Evolutionary conservation across 306 rosid species (phyloP), one percentile per base, ranked within the genome.

Genomic region (Pyrus bretschneideri): DNA sequence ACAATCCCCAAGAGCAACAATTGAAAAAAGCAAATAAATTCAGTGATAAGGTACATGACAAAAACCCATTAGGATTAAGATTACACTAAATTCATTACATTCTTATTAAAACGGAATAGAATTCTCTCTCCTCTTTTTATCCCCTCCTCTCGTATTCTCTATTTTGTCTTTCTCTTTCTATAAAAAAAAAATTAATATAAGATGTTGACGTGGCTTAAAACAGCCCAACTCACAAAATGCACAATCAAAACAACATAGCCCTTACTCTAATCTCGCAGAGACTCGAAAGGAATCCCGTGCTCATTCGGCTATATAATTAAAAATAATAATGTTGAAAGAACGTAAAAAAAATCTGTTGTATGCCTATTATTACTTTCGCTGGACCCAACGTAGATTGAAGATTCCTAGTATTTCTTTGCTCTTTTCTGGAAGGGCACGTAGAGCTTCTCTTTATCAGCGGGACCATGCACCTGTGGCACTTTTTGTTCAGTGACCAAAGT

Each of bases 391-490:
- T 5, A 33, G 35, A 33, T 33, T 33, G 35, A 33, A 33, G 35
- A 33, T 33, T 33, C 35, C 35, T 33, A 33, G 35, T 33, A 92
- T 84, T 61, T 90, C 91, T 70, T 89, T 92, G 78, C 81, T 76
- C 79, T 96, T 97, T 54, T 81, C 29, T 40, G 97, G 96, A 89
- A 67, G 80, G 79, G 86, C 78, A 85, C 92, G 73, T 97, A 90
- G 27, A 95, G 84, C 88, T 77, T 95, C 88, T 89, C 91, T 59
- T 95, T 85, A 5, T 88, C 96, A 22, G 66, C 81, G 23, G 75
- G 89, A 64, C 86, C 93, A 46, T 86, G 86, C 83, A 75, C 91
- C 98, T 90, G 86, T 67, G 59, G 72, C 65, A 67, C 51, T 71
- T 49, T 38, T 69, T 71, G 49, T 59, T 71, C 76, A 61, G 62